phyloP scores from a whole-genome alignment of 2,329 filamentous ascomycete genomes.

The Fusarium verticillioides region DNA sequence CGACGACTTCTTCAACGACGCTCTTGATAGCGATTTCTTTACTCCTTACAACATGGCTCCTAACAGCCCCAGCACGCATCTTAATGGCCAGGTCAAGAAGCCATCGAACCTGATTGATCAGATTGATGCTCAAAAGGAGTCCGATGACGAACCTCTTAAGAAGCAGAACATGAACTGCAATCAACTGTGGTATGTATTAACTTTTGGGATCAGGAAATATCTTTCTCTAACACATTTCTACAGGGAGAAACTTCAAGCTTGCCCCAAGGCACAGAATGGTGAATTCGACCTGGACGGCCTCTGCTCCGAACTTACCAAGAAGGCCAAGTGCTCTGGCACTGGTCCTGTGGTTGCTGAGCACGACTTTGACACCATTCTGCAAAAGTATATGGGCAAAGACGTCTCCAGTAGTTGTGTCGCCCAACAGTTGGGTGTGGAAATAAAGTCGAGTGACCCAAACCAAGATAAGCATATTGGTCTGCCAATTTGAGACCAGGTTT shows the following conservation, averaged over 20 bases:
- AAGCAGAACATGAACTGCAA: conserved; percentile 80
- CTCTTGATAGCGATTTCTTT: conserved; percentile 82
- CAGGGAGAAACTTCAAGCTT: conserved; percentile 91
- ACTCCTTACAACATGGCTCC: conserved; percentile 79
- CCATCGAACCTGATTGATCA: conserved; percentile 73
- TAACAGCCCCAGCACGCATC: conserved; percentile 55
- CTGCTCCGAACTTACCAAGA: conserved; percentile 92
- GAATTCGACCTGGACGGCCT: conserved; percentile 94
- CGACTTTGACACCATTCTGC: conserved; percentile 85
- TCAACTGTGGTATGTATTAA: conserved; percentile 83
- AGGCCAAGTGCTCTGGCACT: conserved; percentile 92
- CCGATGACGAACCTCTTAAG: conserved; percentile 71
- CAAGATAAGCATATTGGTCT: conserved; percentile 29
- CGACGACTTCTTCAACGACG: conserved; percentile 79
- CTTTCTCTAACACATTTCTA: conserved; percentile 53
- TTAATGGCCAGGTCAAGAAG: conserved; percentile 59
- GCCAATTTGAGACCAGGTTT: conserved; percentile 25
- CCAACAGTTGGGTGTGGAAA: conserved; percentile 70
- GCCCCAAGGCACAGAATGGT: conserved; percentile 86
- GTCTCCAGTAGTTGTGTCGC: conserved; percentile 50
- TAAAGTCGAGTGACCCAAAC: conserved; percentile 43
- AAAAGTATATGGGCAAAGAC: conserved; percentile 67
- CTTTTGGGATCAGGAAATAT: neutral
- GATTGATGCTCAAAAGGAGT: conserved; percentile 79
- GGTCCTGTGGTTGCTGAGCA: conserved; percentile 90